Evolutionary conservation across 2,329 filamentous ascomycete genomes (phyloP).

Genomic region (Cercospora citrullina): DNA sequence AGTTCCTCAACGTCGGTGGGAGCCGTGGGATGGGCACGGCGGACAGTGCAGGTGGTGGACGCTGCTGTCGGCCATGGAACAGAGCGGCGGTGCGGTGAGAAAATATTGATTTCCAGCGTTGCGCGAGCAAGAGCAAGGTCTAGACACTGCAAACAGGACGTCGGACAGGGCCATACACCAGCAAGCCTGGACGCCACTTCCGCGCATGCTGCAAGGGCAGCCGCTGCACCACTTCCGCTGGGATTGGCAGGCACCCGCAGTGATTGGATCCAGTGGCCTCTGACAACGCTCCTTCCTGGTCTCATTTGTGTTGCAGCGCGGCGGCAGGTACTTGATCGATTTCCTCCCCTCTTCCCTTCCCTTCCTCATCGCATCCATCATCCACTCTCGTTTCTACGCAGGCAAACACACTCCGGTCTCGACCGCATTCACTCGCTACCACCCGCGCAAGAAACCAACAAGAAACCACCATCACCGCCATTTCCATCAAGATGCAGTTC

Average conservation of each 20-base stretch:
- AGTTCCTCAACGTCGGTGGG: not conserved
- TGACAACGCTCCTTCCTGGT: not conserved
- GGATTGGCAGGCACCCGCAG: constrained; percentile 36
- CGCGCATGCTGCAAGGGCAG: not conserved
- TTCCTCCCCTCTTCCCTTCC: not conserved
- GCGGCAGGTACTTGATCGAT: not conserved
- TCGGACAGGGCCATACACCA: not conserved
- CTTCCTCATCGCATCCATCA: constrained; percentile 44
- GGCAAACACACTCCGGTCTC: constrained; percentile 15
- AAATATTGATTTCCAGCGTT: not conserved
- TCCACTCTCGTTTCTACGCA: constrained; percentile 19
- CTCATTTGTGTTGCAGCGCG: not conserved
- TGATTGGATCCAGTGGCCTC: not conserved
- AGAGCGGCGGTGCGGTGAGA: not conserved
- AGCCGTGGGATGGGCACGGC: not conserved
- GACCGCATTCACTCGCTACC: constrained; percentile 24
- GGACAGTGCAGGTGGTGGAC: not conserved
- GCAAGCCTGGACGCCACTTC: not conserved
- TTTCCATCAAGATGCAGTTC: constrained; percentile 29
- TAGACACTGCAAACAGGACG: not conserved
- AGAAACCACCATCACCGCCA: not conserved
- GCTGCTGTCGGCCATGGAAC: not conserved
- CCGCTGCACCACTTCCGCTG: not conserved
- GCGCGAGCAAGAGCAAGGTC: not conserved
- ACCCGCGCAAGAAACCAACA: constrained; percentile 16